These are phyloP conservation scores for Pseudonitzschia multiseries DNA, from an alignment of 108 stramenopile species.

Conservation along the genomic window DNA sequence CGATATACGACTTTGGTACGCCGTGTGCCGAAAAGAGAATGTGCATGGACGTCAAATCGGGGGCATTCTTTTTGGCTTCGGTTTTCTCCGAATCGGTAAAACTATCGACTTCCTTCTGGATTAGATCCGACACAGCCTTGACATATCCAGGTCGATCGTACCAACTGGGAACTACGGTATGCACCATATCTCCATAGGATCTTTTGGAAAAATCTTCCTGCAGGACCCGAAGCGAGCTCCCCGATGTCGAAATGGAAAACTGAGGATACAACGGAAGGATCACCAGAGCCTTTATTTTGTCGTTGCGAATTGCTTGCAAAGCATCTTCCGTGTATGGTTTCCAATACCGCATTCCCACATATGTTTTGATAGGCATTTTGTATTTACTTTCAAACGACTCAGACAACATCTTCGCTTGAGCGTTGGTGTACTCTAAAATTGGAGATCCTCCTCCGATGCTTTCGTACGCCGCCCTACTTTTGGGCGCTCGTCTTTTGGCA, in stretches of 20 bases:
- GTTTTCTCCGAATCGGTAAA: constrained; percentile 79
- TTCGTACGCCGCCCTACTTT: constrained; percentile 91
- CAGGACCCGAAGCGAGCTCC: constrained; percentile 88
- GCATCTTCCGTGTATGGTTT: constrained; percentile 96
- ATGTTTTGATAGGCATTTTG: constrained; percentile 79
- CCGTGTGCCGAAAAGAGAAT: constrained; percentile 98
- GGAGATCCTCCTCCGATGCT: constrained; percentile 97
- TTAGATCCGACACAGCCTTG: constrained; percentile 77
- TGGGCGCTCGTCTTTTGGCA: constrained; percentile 90
- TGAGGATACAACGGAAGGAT: constrained; percentile 97
- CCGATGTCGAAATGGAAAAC: constrained; percentile 94
- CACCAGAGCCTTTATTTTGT: constrained; percentile 85
- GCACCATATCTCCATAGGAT: constrained; percentile 75
- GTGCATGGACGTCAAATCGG: constrained; percentile 54
- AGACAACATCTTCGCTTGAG: constrained; percentile 76
- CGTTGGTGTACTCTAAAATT: constrained; percentile 88
- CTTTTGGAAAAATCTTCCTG: constrained; percentile 88
- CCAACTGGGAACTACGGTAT: constrained; percentile 96
- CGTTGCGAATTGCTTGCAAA: constrained; percentile 75
- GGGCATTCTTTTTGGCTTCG: constrained; percentile 54
- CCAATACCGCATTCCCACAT: constrained; percentile 99
- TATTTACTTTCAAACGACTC: constrained; percentile 58
- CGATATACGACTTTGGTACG: constrained; percentile 94
- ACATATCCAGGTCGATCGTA: constrained; percentile 95
- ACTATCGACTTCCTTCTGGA: constrained; percentile 77